Evolutionary conservation across 768 basidiomycete species (phyloP).

Genomic region (Psilocybe sp.): DNA sequence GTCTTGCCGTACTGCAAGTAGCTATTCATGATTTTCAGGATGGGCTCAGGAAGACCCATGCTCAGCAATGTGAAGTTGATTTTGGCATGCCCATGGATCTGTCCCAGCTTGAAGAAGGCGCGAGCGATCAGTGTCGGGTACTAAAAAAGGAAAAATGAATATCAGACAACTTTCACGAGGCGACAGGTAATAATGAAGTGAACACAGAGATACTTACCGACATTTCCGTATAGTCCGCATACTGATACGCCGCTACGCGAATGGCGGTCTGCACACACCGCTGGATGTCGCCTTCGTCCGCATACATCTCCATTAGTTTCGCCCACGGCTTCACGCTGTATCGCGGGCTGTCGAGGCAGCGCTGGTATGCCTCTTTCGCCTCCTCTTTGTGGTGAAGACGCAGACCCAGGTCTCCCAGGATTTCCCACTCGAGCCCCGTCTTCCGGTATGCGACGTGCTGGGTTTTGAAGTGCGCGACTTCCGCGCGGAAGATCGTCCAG

Average conservation of each 20-base stretch:
- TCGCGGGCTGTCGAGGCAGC: slow-evolving; percentile 81
- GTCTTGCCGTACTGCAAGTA: slow-evolving; percentile 84
- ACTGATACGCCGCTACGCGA: slow-evolving; percentile 89
- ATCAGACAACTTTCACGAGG: slow-evolving; percentile 2
- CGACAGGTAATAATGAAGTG: background rate
- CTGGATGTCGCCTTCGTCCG: slow-evolving; percentile 94
- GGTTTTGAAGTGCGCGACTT: slow-evolving; percentile 98
- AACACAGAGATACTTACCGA: slow-evolving; percentile 49
- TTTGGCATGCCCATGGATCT: slow-evolving; percentile 90
- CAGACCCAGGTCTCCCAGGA: slow-evolving; percentile 89
- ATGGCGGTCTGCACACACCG: slow-evolving; percentile 89
- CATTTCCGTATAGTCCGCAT: slow-evolving; percentile 87
- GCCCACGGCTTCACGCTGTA: slow-evolving; percentile 93
- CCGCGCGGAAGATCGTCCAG: slow-evolving; percentile 98
- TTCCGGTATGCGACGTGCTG: slow-evolving; percentile 98
- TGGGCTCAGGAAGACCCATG: slow-evolving; percentile 89
- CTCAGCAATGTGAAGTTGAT: slow-evolving; percentile 90
- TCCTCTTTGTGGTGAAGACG: slow-evolving; percentile 98
- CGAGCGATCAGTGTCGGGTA: slow-evolving; percentile 91
- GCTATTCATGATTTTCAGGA: slow-evolving; percentile 90
- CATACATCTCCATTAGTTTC: slow-evolving; percentile 92
- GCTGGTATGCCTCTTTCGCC: slow-evolving; percentile 96
- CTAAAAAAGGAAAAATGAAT: slow-evolving; percentile 32
- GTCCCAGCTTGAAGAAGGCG: slow-evolving; percentile 90
- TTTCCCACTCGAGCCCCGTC: slow-evolving; percentile 97